Evolutionary conservation across 75 land plant genomes (phyloP).

Genomic region (Azolla pinnata): DNA sequence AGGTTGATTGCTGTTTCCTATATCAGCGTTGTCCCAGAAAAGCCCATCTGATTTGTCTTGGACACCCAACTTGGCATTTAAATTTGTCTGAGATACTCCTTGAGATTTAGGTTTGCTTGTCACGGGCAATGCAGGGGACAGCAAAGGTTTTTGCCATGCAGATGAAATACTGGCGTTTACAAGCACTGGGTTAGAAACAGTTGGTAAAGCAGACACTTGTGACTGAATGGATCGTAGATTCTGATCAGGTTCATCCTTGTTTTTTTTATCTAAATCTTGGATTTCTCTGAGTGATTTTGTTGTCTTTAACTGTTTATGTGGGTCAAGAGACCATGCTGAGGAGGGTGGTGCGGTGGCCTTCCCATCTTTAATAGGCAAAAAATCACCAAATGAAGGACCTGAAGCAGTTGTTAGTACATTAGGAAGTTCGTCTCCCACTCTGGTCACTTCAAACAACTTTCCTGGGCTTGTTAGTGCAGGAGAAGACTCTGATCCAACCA

Average conservation of each 20-base stretch:
- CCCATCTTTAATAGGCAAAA: conserved; percentile 62
- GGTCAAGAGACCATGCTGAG: conserved; percentile 78
- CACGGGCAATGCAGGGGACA: conserved; percentile 24
- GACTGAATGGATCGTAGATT: conserved; percentile 21
- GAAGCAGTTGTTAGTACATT: conserved; percentile 48
- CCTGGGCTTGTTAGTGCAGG: conserved; percentile 25
- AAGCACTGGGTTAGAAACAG: conserved; percentile 23
- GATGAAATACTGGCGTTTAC: conserved; percentile 3
- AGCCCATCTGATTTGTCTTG: too few species aligned
- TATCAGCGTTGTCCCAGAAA: background rate
- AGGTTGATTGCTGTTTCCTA: background rate
- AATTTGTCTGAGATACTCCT: conserved; percentile 18
- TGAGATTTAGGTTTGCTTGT: conserved; percentile 31
- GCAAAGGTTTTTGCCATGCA: conserved; percentile 22
- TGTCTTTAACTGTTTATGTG: conserved; percentile 41
- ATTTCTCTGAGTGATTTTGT: conserved; percentile 70
- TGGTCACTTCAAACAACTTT: background rate
- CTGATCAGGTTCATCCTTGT: conserved; percentile 53
- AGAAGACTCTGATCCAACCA: conserved; percentile 23
- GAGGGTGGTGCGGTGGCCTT: conserved; percentile 24
- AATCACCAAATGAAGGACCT: conserved; percentile 84
- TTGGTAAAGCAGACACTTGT: too few species aligned
- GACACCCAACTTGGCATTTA: too few species aligned
- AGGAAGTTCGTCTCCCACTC: background rate
- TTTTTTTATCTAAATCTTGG: conserved; percentile 11